Conservation (phyloP, 352 stramenopile genomes). For the Phytopythium aichiense region DNA sequence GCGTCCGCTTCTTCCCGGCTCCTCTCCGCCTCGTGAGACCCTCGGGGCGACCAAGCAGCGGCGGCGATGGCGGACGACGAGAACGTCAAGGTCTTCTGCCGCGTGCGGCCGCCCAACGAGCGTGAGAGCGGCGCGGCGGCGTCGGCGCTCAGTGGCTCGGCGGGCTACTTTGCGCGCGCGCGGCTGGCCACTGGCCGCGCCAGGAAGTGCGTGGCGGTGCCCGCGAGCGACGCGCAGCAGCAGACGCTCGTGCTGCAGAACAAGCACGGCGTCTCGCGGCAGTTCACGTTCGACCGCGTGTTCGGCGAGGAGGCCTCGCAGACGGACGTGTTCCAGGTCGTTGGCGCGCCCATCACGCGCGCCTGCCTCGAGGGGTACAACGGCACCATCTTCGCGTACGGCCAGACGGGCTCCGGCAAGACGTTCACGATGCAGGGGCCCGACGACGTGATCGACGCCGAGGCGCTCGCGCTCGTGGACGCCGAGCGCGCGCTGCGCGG, state of each 20-base stretch:
- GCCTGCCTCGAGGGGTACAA: constrained; percentile 83
- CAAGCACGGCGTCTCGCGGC: constrained; percentile 41
- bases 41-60: not conserved
- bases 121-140: constrained; percentile 43
- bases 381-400: constrained; percentile 86
- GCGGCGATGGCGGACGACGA: constrained; percentile 26
- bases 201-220: constrained; percentile 68
- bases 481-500: constrained; percentile 44
- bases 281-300: constrained; percentile 91
- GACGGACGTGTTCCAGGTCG: constrained; percentile 87
- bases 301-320: constrained; percentile 90
- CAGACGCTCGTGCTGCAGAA: constrained; percentile 61
- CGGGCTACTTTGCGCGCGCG: constrained; percentile 16
- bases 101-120: constrained; percentile 78
- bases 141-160: constrained; percentile 8
- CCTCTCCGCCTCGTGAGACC: too few species aligned
- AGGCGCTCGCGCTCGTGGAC: constrained; percentile 18
- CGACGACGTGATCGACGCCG: constrained; percentile 58
- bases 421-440: constrained; percentile 86
- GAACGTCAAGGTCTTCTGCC: constrained; percentile 87
- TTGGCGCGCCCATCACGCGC: constrained; percentile 79
- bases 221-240: constrained; percentile 31
- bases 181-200: constrained; percentile 14
- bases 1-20: not conserved
- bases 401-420: constrained; percentile 81